These are phyloP conservation scores for Alopecurus myosuroides DNA, from an alignment of 176 grass and related monocot species.

Conservation along the genomic window DNA sequence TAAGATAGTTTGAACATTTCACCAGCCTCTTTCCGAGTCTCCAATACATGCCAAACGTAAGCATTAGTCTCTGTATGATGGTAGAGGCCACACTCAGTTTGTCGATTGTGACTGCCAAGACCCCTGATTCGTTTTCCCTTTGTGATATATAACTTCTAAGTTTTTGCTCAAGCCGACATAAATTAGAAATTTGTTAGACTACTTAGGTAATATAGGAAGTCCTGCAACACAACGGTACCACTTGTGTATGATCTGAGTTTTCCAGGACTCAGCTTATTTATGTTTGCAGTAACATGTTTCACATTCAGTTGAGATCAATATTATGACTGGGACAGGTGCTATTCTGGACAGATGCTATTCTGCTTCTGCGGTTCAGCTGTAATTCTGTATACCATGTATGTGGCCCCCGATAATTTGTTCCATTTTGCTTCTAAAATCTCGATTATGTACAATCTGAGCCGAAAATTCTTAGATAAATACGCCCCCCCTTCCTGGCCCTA, in stretches of 20 bases:
- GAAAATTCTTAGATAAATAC: background rate
- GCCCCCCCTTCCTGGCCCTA: no score
- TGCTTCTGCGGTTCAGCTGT: background rate
- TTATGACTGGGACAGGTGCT: background rate
- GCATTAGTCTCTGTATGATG: background rate
- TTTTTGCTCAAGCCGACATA: background rate
- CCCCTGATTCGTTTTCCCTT: background rate
- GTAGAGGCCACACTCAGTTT: background rate
- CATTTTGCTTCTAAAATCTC: background rate
- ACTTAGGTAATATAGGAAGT: background rate
- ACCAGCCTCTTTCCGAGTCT: background rate
- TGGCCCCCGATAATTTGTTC: background rate
- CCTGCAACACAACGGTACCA: background rate
- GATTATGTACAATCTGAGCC: background rate
- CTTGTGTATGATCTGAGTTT: background rate
- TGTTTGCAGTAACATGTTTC: background rate
- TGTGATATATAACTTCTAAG: background rate
- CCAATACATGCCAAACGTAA: background rate
- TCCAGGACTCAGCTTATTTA: background rate
- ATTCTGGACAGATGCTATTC: background rate
- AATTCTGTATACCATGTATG: background rate
- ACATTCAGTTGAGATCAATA: background rate
- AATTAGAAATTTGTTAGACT: background rate
- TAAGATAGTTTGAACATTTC: background rate
- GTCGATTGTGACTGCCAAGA: background rate